Conservation (phyloP, 495 filamentous ascomycete species). For the Hyaloscypha hepaticicola region DNA sequence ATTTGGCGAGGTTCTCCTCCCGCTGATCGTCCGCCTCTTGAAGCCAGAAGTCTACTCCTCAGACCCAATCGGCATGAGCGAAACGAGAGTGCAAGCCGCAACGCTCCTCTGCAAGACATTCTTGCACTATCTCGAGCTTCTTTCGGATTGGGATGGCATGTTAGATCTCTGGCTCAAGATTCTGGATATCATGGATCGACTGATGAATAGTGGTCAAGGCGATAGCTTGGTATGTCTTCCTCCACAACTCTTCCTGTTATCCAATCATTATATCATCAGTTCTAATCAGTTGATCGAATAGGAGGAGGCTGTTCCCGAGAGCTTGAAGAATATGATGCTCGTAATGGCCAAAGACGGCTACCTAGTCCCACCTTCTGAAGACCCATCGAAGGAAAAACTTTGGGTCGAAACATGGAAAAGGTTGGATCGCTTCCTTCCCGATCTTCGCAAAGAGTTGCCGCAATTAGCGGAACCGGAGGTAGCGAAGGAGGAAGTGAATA, state of each 20-base stretch:
- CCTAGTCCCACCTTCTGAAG: conserved; percentile 68
- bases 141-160: conserved; percentile 88
- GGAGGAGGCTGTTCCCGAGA: conserved; percentile 95
- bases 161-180: conserved; percentile 90
- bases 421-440: conserved; percentile 85
- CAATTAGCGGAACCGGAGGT: background rate
- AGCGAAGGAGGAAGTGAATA: background rate
- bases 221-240: conserved; percentile 70
- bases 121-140: conserved; percentile 83
- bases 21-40: conserved; percentile 82
- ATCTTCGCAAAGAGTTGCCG: conserved; percentile 53
- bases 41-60: conserved; percentile 96
- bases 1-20: conserved; percentile 92
- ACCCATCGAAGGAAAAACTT: conserved; percentile 56
- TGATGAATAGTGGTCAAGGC: conserved; percentile 95
- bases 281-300: conserved; percentile 37
- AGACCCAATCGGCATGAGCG: conserved; percentile 90
- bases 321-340: conserved; percentile 91
- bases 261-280: background rate
- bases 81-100: conserved; percentile 89
- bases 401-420: conserved; percentile 86
- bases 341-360: conserved; percentile 93
- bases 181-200: conserved; percentile 88
- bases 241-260: background rate
- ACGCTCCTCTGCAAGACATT: conserved; percentile 93